A percentile compares a stretch with the other conserved stretches of the same genome.
These are phyloP conservation scores for Pseudogymnoascus sp. DNA, from an alignment of 2,329 filamentous ascomycete species.

Conservation along the genomic window DNA sequence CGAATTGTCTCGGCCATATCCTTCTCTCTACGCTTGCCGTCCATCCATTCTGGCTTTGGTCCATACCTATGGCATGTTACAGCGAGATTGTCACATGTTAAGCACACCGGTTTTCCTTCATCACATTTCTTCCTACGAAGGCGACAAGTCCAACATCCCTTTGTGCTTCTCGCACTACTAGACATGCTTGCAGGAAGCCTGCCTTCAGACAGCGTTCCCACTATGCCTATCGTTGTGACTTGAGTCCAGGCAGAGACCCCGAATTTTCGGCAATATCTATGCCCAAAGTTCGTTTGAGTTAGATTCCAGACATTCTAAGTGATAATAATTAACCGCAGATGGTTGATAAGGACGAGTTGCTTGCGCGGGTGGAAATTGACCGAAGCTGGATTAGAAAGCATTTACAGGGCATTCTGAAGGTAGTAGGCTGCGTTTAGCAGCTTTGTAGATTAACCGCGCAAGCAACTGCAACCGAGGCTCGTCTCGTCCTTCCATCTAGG, in stretches of 20 bases:
- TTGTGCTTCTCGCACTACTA: conserved; percentile 12
- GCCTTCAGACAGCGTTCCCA: neutral
- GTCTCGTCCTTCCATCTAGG: conserved; percentile 4
- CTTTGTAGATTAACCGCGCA: neutral
- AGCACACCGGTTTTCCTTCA: conserved; percentile 52
- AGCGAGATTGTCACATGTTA: conserved; percentile 37
- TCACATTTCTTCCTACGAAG: conserved; percentile 60
- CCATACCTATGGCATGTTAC: conserved; percentile 10
- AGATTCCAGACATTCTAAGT: neutral
- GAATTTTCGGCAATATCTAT: neutral
- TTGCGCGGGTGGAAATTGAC: neutral
- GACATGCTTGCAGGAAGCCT: neutral
- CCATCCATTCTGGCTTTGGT: conserved; percentile 10
- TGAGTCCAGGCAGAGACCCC: neutral
- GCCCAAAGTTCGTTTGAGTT: neutral
- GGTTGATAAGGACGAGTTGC: neutral
- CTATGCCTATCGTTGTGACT: neutral
- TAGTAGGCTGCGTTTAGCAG: neutral
- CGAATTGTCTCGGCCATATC: conserved; percentile 46
- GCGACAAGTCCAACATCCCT: conserved; percentile 58
- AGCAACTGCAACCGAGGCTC: neutral
- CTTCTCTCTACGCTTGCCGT: conserved; percentile 31
- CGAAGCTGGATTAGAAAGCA: neutral
- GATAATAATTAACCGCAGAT: neutral
- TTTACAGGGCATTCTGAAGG: neutral